These are phyloP conservation scores for Aspergillus hiratsukae DNA, from an alignment of 2,329 filamentous ascomycete species.

Conservation along the genomic window DNA sequence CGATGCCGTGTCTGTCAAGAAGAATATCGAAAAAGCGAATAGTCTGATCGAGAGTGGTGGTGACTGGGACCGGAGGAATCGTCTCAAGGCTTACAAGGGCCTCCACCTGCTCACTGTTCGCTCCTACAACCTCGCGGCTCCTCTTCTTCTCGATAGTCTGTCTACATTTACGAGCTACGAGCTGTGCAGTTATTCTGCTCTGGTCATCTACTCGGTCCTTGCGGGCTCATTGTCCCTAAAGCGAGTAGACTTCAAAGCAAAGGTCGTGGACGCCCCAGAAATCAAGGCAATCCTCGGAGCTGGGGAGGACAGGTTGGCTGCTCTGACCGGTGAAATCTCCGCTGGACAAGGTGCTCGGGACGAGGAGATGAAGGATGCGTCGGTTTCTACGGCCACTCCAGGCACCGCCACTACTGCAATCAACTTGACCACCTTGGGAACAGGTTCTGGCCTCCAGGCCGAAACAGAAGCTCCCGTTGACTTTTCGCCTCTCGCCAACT, in stretches of 20 bases:
- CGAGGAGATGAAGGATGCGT: slow-evolving; percentile 66
- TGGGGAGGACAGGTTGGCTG: slow-evolving; percentile 79
- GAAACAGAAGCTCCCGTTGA: slow-evolving; percentile 80
- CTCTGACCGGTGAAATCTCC: slow-evolving; percentile 73
- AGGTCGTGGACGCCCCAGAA: slow-evolving; percentile 96
- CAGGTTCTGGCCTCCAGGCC: slow-evolving; percentile 59
- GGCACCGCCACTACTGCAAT: slow-evolving; percentile 63
- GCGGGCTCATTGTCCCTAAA: slow-evolving; percentile 92
- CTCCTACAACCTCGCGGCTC: slow-evolving; percentile 83
- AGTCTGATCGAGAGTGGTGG: slow-evolving; percentile 88
- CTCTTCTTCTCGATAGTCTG: slow-evolving; percentile 89
- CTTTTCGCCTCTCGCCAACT: slow-evolving; percentile 79
- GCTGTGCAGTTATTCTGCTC: slow-evolving; percentile 89
- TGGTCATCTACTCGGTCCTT: slow-evolving; percentile 93
- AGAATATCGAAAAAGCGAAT: slow-evolving; percentile 85
- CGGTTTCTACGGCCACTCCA: slow-evolving; percentile 49
- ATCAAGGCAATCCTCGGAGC: slow-evolving; percentile 95
- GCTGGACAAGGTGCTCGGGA: slow-evolving; percentile 74
- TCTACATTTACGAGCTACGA: slow-evolving; percentile 99
- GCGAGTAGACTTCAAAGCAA: slow-evolving; percentile 97
- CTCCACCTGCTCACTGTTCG: slow-evolving; percentile 88
- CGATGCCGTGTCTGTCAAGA: slow-evolving; percentile 87
- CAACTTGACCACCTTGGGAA: slow-evolving; percentile 81
- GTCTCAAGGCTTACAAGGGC: slow-evolving; percentile 97
- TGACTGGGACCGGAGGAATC: slow-evolving; percentile 97